Evolutionary conservation across 108 stramenopile genomes (phyloP), one percentile per base, ranked within the genome.

Genomic region (Fragilariopsis cylindrus): DNA sequence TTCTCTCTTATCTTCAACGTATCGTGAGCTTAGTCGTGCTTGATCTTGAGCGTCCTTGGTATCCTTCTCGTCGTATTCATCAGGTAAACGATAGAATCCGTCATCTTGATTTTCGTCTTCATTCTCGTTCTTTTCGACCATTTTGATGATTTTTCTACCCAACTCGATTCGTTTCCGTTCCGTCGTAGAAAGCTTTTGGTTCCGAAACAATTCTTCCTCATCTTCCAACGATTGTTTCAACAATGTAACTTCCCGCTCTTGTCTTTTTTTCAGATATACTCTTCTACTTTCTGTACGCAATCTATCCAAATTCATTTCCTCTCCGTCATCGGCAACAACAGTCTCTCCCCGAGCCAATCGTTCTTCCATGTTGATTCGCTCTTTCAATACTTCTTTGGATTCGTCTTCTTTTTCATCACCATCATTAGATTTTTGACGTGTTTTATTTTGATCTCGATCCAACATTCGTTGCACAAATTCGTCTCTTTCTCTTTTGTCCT

Each of bases 231-330:
- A 86, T 58, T 85, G 83, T 76, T 98, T 87, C 71, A 98, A 72
- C 48, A 99, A 80, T 57, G 82, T 85, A 58, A 98, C 79, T 81
- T 98, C 97, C 50, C 96, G 87, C 67, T 98, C 90, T 60, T 96
- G 96, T 45, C 98, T 84, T 78, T 96, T 97, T 63, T 96, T 92
- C 15, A 99, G 89, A 81, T 98, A 99, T 5, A 84, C 83, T 42
- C 94, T 82, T 15, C 98, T 86, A 65, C 94, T 94, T 69, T 97
- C 85, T 42, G 88, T 88, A 3, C 98, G 83, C 69, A 99, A 76
- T 18, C 86, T 78, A 3, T 84, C 79, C 41, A 95, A 72, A 4
- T 84, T 90, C 41, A 97, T 71, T 47, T 80, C 74, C 16, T 89
- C 76, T 13, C 89, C 84, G 44, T 85, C 78, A 7, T 85, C 90